Evolutionary conservation across 2,329 filamentous ascomycete genomes (phyloP).

Genomic region (Plenodomus tracheiphilus): DNA sequence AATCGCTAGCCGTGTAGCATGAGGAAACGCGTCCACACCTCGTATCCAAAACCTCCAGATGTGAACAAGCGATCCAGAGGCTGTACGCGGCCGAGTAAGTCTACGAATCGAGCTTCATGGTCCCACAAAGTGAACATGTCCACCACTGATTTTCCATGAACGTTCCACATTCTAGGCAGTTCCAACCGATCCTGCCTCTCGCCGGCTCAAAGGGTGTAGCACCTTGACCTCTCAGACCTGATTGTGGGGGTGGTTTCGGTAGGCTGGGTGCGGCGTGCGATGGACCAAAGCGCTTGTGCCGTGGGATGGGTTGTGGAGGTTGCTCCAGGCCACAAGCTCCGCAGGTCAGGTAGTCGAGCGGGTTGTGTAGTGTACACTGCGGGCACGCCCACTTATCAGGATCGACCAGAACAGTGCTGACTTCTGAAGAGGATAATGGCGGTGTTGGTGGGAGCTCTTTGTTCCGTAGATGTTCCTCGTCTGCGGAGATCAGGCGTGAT

Average conservation of each 20-base stretch:
- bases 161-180: constrained; percentile 60
- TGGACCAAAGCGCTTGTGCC: constrained; percentile 33
- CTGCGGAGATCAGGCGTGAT: constrained; percentile 32
- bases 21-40: too few relatives aligned
- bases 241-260: constrained; percentile 38
- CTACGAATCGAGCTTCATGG: constrained; percentile 55
- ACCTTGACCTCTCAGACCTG: constrained; percentile 28
- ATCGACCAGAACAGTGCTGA: constrained; percentile 24
- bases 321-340: constrained; percentile 63
- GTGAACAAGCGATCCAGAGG: too few relatives aligned
- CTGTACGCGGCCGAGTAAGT: too few relatives aligned
- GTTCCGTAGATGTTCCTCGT: constrained; percentile 30
- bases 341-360: constrained; percentile 61
- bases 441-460: constrained; percentile 37
- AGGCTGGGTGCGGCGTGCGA: constrained; percentile 27
- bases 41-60: too few relatives aligned
- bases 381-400: constrained; percentile 60
- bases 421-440: constrained; percentile 22
- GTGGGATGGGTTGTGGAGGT: constrained; percentile 48
- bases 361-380: constrained; percentile 65
- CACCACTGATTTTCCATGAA: constrained; percentile 69
- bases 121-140: constrained; percentile 64
- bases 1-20: too few relatives aligned
- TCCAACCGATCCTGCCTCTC: constrained; percentile 60
- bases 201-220: constrained; percentile 48